Conservation (phyloP, 495 filamentous ascomycete species). For the Chaetomidium leptoderma region DNA sequence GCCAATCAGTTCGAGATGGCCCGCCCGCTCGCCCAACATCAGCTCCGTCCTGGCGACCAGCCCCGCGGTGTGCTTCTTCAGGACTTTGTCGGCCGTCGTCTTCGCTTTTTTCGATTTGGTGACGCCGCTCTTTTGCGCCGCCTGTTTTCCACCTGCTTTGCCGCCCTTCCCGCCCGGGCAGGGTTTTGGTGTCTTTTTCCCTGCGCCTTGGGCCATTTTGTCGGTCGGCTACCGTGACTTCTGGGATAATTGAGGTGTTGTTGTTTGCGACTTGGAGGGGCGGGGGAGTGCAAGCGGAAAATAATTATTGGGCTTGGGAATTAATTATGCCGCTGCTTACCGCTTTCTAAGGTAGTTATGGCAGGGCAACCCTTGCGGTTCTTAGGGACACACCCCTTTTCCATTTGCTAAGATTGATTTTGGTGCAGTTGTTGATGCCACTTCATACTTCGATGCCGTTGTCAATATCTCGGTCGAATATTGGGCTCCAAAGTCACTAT, state of each 20-base stretch:
- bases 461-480: too few species aligned
- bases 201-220: slow-evolving; percentile 46
- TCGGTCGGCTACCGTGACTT: too few species aligned
- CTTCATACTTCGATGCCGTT: too few species aligned
- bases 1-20: slow-evolving; percentile 48
- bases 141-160: slow-evolving; percentile 25
- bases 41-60: slow-evolving; percentile 43
- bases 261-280: background rate
- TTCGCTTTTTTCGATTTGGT: slow-evolving; percentile 38
- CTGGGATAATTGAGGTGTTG: background rate
- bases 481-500: too few species aligned
- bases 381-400: too few species aligned
- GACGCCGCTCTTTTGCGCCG: slow-evolving; percentile 29
- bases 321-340: slow-evolving; percentile 3
- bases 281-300: background rate
- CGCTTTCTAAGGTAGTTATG: background rate
- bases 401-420: too few species aligned
- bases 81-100: slow-evolving; percentile 40
- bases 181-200: slow-evolving; percentile 35
- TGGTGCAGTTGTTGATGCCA: too few species aligned
- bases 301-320: background rate
- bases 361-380: too few species aligned
- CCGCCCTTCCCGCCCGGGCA: slow-evolving; percentile 25
- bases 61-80: slow-evolving; percentile 41
- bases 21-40: slow-evolving; percentile 45